phyloP scores from a whole-genome alignment of 2,329 filamentous ascomycete species.

The Apiospora marii region DNA sequence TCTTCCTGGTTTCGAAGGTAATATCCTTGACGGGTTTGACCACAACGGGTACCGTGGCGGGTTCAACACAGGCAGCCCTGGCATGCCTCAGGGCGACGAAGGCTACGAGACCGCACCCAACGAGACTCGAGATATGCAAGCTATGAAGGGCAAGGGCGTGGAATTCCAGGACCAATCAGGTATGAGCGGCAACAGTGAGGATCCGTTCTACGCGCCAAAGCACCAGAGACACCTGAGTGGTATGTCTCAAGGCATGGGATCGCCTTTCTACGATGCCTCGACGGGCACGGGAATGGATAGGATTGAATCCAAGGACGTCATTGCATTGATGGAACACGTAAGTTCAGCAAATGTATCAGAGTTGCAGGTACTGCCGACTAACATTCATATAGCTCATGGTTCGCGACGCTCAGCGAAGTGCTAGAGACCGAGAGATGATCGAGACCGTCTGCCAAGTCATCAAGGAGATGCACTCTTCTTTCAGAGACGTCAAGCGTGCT shows the following conservation, averaged over 20 bases:
- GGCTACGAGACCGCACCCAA: conserved; percentile 83
- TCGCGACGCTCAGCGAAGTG: conserved; percentile 93
- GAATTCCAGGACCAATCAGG: conserved; percentile 61
- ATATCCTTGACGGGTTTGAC: conserved; percentile 54
- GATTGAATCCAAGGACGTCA: conserved; percentile 95
- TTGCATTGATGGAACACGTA: conserved; percentile 92
- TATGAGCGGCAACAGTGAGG: conserved; percentile 61
- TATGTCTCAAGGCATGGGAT: conserved; percentile 89
- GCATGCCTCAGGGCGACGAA: conserved; percentile 76
- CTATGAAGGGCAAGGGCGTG: conserved; percentile 63
- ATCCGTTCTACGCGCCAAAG: conserved; percentile 69
- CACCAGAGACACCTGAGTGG: conserved; percentile 79
- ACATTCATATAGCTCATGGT: conserved; percentile 76
- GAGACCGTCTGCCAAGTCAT: conserved; percentile 93
- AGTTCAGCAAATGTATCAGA: conserved; percentile 47
- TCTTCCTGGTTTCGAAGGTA: conserved; percentile 57
- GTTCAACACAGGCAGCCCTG: conserved; percentile 64
- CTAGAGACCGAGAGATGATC: conserved; percentile 94
- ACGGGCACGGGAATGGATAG: conserved; percentile 88
- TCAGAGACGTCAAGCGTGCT: conserved; percentile 93
- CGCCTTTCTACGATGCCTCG: conserved; percentile 88
- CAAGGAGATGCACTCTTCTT: conserved; percentile 95
- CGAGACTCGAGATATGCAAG: conserved; percentile 59
- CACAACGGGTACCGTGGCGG: conserved; percentile 49
- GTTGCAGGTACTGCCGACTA: conserved; percentile 30